Conservation (phyloP, 2,329 filamentous ascomycete genomes). For the Aspergillus neoniger region DNA sequence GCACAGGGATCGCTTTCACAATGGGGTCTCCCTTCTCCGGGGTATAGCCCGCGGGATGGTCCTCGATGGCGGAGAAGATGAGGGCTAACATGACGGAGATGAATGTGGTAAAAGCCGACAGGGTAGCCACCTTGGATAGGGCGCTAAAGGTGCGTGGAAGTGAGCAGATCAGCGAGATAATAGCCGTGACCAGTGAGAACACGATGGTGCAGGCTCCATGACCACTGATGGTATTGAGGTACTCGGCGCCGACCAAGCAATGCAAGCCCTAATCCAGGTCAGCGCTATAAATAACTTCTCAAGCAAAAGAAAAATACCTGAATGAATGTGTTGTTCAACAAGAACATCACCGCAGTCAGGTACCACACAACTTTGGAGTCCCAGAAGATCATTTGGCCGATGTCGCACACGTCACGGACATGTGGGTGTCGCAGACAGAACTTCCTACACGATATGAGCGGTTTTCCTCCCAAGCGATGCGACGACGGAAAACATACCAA, state of each 20-base stretch:
- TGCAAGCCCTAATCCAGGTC: slow-evolving; percentile 64
- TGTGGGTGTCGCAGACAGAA: slow-evolving; percentile 91
- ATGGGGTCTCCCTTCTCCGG: slow-evolving; percentile 62
- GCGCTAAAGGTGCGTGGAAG: slow-evolving; percentile 82
- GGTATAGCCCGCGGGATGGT: slow-evolving; percentile 69
- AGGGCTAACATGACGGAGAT: slow-evolving; percentile 81
- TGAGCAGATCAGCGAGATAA: slow-evolving; percentile 76
- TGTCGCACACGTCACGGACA: slow-evolving; percentile 88
- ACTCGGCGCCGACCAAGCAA: slow-evolving; percentile 80
- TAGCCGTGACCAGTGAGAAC: slow-evolving; percentile 72
- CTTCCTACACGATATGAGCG: slow-evolving; percentile 60
- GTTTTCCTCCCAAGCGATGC: slow-evolving; percentile 9
- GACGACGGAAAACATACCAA: slow-evolving; percentile 48
- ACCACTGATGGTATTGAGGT: slow-evolving; percentile 83
- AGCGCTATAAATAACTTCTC: slow-evolving; percentile 3
- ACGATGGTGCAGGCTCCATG: slow-evolving; percentile 74
- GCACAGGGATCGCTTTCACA: slow-evolving; percentile 67
- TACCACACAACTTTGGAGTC: slow-evolving; percentile 72
- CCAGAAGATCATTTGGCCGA: slow-evolving; percentile 95
- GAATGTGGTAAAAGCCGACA: slow-evolving; percentile 85
- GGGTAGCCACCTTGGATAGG: slow-evolving; percentile 75
- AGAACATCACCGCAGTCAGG: slow-evolving; percentile 78
- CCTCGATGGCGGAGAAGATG: slow-evolving; percentile 76
- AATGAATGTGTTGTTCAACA: slow-evolving; percentile 92
- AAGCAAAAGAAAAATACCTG: slow-evolving; percentile 52